These are phyloP conservation scores for Leccinum fibrillosum DNA, from an alignment of 768 basidiomycete genomes.

Conservation along the genomic window DNA sequence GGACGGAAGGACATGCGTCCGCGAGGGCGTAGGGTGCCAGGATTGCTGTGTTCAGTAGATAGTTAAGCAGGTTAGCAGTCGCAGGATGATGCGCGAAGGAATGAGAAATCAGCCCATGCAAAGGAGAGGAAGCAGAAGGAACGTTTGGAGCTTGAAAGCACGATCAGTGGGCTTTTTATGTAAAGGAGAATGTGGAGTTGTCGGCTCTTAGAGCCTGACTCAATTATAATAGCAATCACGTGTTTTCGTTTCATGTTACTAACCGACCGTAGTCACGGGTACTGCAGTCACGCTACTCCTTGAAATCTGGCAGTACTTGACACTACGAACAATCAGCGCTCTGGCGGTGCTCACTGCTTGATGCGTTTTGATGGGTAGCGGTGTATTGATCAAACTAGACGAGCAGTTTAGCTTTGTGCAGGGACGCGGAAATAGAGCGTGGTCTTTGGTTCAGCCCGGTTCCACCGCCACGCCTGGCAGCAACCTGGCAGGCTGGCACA, in stretches of 20 bases:
- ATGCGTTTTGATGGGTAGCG: not conserved
- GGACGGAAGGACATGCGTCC: conserved; percentile 21
- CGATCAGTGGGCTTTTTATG: not conserved
- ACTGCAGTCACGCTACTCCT: too few relatives aligned
- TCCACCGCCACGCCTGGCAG: not conserved
- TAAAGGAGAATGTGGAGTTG: conserved; percentile 3
- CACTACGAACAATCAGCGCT: conserved; percentile 3
- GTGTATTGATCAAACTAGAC: not conserved
- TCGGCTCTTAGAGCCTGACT: conserved; percentile 8
- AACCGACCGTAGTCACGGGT: not conserved
- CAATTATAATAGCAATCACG: conserved; percentile 10
- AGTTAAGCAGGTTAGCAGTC: not conserved
- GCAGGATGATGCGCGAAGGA: not conserved
- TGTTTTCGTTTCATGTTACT: conserved; percentile 4
- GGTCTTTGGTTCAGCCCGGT: not conserved
- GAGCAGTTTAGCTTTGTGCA: not conserved
- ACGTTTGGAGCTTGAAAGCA: not conserved
- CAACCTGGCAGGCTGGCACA: not conserved
- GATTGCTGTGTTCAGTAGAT: not conserved
- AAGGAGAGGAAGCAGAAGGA: not conserved
- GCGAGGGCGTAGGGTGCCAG: conserved; percentile 22
- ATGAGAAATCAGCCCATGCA: conserved; percentile 18
- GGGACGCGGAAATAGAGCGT: conserved; percentile 18
- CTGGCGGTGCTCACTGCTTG: not conserved
- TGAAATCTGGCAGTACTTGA: conserved; percentile 1